Conservation (phyloP, 495 filamentous ascomycete genomes). For the Hypoxylon rickii region DNA sequence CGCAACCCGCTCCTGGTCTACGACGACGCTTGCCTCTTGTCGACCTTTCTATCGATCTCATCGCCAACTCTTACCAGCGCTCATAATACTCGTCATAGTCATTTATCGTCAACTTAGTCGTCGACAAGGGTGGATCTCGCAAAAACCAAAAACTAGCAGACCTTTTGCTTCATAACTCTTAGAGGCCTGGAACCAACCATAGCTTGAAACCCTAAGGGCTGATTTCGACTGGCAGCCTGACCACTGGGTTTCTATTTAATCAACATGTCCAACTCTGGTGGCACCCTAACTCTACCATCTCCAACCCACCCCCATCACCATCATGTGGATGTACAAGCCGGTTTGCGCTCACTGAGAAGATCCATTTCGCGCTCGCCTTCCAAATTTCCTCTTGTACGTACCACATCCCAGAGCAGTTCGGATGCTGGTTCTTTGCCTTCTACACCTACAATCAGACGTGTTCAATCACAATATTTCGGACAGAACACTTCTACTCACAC, state of each 20-base stretch:
- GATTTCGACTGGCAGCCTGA: no score
- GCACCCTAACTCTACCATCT: constrained; percentile 80
- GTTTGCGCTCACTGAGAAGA: constrained; percentile 76
- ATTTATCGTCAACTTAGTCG: no score
- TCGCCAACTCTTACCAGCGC: background rate
- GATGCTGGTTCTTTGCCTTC: constrained; percentile 30
- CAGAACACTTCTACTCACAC: constrained; percentile 24
- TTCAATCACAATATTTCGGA: constrained; percentile 37
- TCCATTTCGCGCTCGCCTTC: constrained; percentile 88
- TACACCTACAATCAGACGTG: constrained; percentile 38
- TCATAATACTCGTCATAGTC: background rate
- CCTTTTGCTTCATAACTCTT: no score
- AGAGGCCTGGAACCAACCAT: background rate
- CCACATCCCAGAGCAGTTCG: constrained; percentile 49
- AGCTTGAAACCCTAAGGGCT: background rate
- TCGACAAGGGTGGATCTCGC: no score
- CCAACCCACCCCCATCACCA: constrained; percentile 70
- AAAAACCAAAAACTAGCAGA: no score
- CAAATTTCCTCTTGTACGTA: constrained; percentile 70
- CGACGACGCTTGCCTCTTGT: background rate
- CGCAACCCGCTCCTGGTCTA: background rate
- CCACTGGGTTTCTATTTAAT: no score
- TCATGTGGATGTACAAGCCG: constrained; percentile 75
- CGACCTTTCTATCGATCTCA: background rate
- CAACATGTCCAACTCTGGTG: constrained; percentile 59